Conservation (phyloP, 2,329 filamentous ascomycete genomes). For the Lasiodiplodia gonubiensis region DNA sequence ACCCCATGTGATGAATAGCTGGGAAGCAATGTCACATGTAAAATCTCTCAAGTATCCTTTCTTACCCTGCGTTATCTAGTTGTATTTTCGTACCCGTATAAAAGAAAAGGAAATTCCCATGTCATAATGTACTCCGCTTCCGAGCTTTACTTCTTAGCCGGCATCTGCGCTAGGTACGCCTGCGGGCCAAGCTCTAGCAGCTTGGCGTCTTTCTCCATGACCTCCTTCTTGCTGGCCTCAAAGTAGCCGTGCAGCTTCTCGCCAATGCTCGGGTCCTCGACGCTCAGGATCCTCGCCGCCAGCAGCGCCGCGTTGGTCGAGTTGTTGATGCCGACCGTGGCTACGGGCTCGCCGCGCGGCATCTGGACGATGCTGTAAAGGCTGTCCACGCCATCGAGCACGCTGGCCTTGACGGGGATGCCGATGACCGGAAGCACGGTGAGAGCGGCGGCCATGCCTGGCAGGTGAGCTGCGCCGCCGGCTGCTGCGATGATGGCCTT, state of each 20-base stretch:
- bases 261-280: slow-evolving; percentile 60
- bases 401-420: slow-evolving; percentile 56
- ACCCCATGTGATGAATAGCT: neutral
- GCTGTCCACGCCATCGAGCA: slow-evolving; percentile 57
- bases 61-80: neutral
- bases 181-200: slow-evolving; percentile 63
- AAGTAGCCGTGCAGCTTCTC: slow-evolving; percentile 67
- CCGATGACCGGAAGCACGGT: slow-evolving; percentile 59
- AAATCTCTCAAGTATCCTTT: neutral
- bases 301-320: slow-evolving; percentile 54
- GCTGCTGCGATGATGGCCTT: slow-evolving; percentile 56
- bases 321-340: slow-evolving; percentile 54
- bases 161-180: slow-evolving; percentile 56
- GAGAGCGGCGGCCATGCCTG: slow-evolving; percentile 58
- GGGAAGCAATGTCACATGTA: neutral
- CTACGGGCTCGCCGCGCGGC: slow-evolving; percentile 54
- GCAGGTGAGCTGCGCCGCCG: slow-evolving; percentile 58
- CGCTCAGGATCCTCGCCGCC: slow-evolving; percentile 52
- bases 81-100: neutral
- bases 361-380: slow-evolving; percentile 59
- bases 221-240: slow-evolving; percentile 66
- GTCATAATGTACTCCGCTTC: neutral
- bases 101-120: neutral
- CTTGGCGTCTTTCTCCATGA: slow-evolving; percentile 65
- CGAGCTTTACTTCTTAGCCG: slow-evolving; percentile 24